phyloP scores from a whole-genome alignment of 2,329 filamentous ascomycete genomes.

The Scortechinia acanthostroma region DNA sequence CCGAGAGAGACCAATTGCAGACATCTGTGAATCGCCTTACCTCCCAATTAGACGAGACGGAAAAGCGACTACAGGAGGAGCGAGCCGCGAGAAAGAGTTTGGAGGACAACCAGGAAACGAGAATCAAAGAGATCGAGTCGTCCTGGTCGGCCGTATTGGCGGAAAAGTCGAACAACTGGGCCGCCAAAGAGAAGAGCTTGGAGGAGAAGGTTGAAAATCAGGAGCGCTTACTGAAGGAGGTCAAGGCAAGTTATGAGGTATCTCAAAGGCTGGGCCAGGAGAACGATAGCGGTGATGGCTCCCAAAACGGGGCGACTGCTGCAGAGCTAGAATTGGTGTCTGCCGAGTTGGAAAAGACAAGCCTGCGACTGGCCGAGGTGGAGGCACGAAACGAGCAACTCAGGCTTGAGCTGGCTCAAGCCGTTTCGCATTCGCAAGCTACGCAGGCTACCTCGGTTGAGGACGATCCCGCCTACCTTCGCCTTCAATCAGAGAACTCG shows the following conservation, averaged over 20 bases:
- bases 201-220: constrained; percentile 94
- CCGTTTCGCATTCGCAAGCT: constrained; percentile 62
- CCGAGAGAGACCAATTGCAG: constrained; percentile 84
- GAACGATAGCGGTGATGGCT: constrained; percentile 52
- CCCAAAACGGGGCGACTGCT: constrained; percentile 61
- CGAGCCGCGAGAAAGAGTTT: constrained; percentile 64
- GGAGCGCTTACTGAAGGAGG: constrained; percentile 82
- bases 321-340: constrained; percentile 91
- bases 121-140: constrained; percentile 80
- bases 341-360: constrained; percentile 85
- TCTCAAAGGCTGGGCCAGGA: constrained; percentile 78
- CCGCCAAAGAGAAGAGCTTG: constrained; percentile 79
- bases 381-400: constrained; percentile 92
- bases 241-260: constrained; percentile 96
- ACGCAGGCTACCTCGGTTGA: constrained; percentile 60
- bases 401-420: constrained; percentile 81
- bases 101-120: constrained; percentile 70
- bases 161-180: constrained; percentile 96
- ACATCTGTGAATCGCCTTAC: constrained; percentile 70
- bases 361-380: constrained; percentile 77
- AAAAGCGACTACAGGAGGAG: constrained; percentile 74
- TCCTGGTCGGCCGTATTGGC: constrained; percentile 85
- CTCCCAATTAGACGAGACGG: constrained; percentile 74
- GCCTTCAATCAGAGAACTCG: constrained; percentile 86
- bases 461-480: constrained; percentile 82